phyloP scores from a whole-genome alignment of 2,329 filamentous ascomycete genomes.

The Dryadomyces sulphureus region DNA sequence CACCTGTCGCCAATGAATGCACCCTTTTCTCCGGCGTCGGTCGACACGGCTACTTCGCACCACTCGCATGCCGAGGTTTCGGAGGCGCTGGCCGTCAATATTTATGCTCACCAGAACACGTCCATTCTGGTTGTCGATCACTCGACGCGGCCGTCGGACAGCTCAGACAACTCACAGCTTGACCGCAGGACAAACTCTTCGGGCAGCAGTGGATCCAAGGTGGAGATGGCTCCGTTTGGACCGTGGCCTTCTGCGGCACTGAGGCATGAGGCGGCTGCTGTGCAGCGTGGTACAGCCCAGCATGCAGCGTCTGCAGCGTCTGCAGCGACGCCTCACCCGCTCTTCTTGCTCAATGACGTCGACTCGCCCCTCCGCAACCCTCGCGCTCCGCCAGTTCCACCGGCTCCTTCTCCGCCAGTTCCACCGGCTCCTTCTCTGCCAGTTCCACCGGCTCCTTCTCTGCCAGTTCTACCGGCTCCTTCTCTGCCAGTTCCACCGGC shows the following conservation, averaged over 20 bases:
- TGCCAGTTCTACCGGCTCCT: slow-evolving; percentile 23
- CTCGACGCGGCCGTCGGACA: slow-evolving; percentile 33
- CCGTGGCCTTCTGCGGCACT: no score
- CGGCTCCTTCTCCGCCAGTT: slow-evolving; percentile 19
- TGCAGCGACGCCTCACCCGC: slow-evolving; percentile 16
- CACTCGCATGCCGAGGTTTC: slow-evolving; percentile 43
- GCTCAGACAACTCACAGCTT: slow-evolving; percentile 17
- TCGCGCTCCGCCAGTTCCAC: slow-evolving; percentile 36
- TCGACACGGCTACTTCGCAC: slow-evolving; percentile 40
- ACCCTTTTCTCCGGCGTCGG: slow-evolving; percentile 45
- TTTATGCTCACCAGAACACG: slow-evolving; percentile 50
- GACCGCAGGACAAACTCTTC: slow-evolving; percentile 3
- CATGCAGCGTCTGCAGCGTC: slow-evolving; percentile 33
- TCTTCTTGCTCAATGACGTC: slow-evolving; percentile 34
- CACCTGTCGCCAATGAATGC: slow-evolving; percentile 41
- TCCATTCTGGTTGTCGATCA: slow-evolving; percentile 47
- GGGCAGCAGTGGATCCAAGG: slow-evolving; percentile 3
- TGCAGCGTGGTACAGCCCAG: slow-evolving; percentile 5
- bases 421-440: slow-evolving; percentile 4
- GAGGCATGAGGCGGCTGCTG: no score
- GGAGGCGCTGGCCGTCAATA: slow-evolving; percentile 45
- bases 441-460: slow-evolving; percentile 17
- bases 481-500: not conserved
- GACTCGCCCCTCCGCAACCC: slow-evolving; percentile 50
- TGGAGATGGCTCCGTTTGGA: not conserved